These are phyloP conservation scores for Didymosphaeria variabile DNA, from an alignment of 2,329 filamentous ascomycete species.

Conservation along the genomic window DNA sequence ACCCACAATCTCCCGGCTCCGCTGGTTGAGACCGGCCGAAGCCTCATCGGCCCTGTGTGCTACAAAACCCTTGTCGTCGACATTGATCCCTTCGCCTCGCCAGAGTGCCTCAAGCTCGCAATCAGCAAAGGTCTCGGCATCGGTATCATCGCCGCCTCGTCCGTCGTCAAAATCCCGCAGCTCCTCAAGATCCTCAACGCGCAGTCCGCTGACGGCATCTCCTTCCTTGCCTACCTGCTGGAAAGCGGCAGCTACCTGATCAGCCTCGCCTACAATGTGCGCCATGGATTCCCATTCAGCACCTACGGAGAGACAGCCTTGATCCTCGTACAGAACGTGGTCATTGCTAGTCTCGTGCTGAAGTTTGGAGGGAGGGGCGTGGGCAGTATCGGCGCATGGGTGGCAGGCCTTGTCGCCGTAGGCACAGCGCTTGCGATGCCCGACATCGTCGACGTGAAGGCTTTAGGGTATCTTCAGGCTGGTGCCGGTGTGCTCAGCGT, in stretches of 20 bases:
- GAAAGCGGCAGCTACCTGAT: conserved; percentile 91
- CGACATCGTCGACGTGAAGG: conserved; percentile 70
- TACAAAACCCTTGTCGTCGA: conserved; percentile 87
- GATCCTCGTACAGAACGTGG: conserved; percentile 90
- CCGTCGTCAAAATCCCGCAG: conserved; percentile 95
- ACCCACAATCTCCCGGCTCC: conserved; percentile 56
- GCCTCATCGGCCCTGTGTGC: conserved; percentile 81
- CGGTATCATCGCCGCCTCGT: conserved; percentile 88
- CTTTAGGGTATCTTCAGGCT: conserved; percentile 79
- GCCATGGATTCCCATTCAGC: conserved; percentile 92
- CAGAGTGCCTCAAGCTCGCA: conserved; percentile 84
- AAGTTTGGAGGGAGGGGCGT: conserved; percentile 75
- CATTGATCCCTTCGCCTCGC: conserved; percentile 76
- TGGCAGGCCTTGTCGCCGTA: conserved; percentile 76
- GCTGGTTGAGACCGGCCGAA: conserved; percentile 43
- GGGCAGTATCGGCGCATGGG: conserved; percentile 75
- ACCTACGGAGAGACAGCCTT: conserved; percentile 95
- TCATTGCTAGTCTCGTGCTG: conserved; percentile 86
- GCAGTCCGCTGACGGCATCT: conserved; percentile 82
- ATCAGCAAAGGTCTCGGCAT: conserved; percentile 93
- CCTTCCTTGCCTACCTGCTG: conserved; percentile 89
- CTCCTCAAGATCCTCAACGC: conserved; percentile 89
- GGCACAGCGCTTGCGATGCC: conserved; percentile 76
- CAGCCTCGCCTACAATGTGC: conserved; percentile 88
- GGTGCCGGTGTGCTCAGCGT: conserved; percentile 84